These are phyloP conservation scores for Pythium phragmiticola DNA, from an alignment of 352 stramenopile species.

Conservation along the genomic window DNA sequence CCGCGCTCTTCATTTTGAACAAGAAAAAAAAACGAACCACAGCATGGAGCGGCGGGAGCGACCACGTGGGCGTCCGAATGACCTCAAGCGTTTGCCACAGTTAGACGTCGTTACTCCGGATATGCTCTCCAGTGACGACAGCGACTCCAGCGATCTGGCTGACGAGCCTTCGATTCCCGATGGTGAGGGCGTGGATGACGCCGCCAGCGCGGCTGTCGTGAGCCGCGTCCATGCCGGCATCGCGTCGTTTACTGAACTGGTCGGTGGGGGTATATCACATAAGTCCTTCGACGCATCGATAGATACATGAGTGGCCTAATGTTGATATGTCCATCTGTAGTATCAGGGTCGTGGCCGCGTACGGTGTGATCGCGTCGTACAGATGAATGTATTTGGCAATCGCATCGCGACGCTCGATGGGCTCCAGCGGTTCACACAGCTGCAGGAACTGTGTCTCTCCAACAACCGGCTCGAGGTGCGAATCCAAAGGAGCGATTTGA, in stretches of 20 bases:
- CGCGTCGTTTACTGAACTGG: conserved; percentile 16
- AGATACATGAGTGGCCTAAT: too few relatives aligned
- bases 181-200: not conserved
- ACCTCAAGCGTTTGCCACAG: not conserved
- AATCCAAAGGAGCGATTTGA: not conserved
- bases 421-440: conserved; percentile 54
- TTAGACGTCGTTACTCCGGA: not conserved
- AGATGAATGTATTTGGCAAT: conserved; percentile 83
- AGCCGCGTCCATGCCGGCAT: conserved; percentile 25
- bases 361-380: conserved; percentile 43
- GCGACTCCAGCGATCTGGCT: not conserved
- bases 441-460: conserved; percentile 78
- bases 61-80: not conserved
- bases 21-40: not conserved
- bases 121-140: not conserved
- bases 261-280: not conserved
- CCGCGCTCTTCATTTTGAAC: not conserved
- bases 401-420: conserved; percentile 60
- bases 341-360: conserved; percentile 15
- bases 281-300: not conserved
- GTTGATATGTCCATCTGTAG: not conserved
- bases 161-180: not conserved
- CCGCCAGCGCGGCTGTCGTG: conserved; percentile 2
- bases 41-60: not conserved
- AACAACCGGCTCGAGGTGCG: conserved; percentile 73